phyloP scores from a whole-genome alignment of 805 yeast species.

The Monosporozyma servazzii region DNA sequence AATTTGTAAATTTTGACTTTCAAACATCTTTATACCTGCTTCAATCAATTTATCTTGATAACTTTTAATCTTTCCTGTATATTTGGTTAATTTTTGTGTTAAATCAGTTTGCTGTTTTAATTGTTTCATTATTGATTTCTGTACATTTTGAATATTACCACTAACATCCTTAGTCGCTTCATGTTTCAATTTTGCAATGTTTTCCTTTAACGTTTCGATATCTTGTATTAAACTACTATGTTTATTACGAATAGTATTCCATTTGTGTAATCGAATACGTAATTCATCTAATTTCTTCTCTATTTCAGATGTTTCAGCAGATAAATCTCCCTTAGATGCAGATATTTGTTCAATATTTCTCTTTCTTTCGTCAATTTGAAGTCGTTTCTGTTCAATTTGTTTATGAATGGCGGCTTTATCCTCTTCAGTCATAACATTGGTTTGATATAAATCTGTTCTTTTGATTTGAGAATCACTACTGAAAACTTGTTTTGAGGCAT shows the following conservation, averaged over 20 bases:
- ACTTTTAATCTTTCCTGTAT: conserved; percentile 21
- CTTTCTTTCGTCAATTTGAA: conserved; percentile 7
- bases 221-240: conserved; percentile 19
- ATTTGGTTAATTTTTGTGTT: conserved; percentile 15
- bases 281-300: conserved; percentile 13
- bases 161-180: conserved; percentile 38
- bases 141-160: conserved; percentile 30
- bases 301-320: conserved; percentile 6
- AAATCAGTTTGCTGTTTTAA: conserved; percentile 17
- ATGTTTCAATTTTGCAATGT: conserved; percentile 27
- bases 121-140: conserved; percentile 20
- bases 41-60: conserved; percentile 21
- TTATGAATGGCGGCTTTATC: conserved; percentile 10
- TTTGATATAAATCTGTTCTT: conserved; percentile 19
- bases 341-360: conserved; percentile 9
- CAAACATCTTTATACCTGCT: conserved; percentile 28
- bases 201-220: conserved; percentile 24
- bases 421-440: conserved; percentile 21
- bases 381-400: conserved; percentile 9
- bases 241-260: conserved; percentile 16
- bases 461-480: conserved; percentile 19
- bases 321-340: conserved; percentile 8
- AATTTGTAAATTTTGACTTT: conserved; percentile 32
- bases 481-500: conserved; percentile 50
- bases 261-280: conserved; percentile 6